Base-by-base conservation (phyloP, 2,329 filamentous ascomycete species). In the Hypoxylon sp. region DNA sequence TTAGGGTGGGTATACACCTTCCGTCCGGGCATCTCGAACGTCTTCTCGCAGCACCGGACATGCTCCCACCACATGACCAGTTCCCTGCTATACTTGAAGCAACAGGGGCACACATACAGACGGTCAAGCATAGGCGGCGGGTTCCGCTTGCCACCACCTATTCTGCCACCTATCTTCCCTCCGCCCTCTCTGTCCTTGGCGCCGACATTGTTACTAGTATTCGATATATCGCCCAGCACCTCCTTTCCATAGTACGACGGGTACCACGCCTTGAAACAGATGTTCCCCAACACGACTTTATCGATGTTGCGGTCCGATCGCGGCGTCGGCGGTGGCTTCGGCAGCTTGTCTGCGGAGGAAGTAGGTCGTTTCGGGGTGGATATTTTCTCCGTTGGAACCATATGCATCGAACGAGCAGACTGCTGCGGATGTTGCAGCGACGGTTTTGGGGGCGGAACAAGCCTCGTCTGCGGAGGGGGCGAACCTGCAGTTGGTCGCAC, bases 251-350 rank as follows among this genome's bases (percentile, higher is more conserved):
- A 97, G 78, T 94, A 96, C 14, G 93, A 96, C 6, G 94, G 93
- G 78, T 96, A 97, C 94, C 94, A 97, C 2, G 94, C 91, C 73
- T 90, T 89, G 81, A 97, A 96, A 73, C 90, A 88, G 30, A 96
- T 84, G 73, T 94, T 88, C 3, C 94, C 95, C 66, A 97, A 84
- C 58, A 97, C 90, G 54, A 97, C 92, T 76, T 93, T 92, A 75
- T 93, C 88, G 70, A 97, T 91, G 77, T 96, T 97, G 61, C 91
- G 91, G 71, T 91, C 89, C 8, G 84, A 76, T 34, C 79, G 78
- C 1, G 78, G 80, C 5, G 80, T 78, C 0, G 78, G 69, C 12
- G 74, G 73, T 12, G 72, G 70, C 34, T 73, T 74, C 3, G 58
- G 43, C 2, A 55, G 62, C 30, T 69, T 71, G 34, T 68, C 43